A percentile compares a stretch with the other conserved stretches of the same genome.
Evolutionary conservation across 345 rosid genomes (phyloP).

Genomic region (Gossypium raimondii): DNA sequence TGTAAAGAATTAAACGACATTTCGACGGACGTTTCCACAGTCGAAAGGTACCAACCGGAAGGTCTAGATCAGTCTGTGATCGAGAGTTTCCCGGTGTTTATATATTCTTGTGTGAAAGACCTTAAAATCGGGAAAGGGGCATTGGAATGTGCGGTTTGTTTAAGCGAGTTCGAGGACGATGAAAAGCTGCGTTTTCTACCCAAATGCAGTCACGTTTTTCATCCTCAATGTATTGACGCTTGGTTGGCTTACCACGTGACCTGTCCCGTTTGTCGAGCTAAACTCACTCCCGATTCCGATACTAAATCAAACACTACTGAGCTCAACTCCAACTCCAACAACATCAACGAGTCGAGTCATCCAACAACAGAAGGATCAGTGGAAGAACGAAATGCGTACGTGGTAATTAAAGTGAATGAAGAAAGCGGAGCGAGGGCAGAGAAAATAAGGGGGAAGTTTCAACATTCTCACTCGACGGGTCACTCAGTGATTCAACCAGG

Average conservation of each 20-base stretch:
- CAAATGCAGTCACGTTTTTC: slow-evolving; percentile 54
- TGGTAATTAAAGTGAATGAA: slow-evolving; percentile 28
- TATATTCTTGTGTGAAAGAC: slow-evolving; percentile 53
- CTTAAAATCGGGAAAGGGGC: slow-evolving; percentile 38
- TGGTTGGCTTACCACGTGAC: slow-evolving; percentile 51
- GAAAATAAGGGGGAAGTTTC: slow-evolving; percentile 28
- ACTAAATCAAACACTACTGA: not conserved
- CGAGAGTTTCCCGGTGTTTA: slow-evolving; percentile 51
- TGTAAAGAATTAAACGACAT: slow-evolving; percentile 16
- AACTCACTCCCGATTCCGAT: slow-evolving; percentile 30
- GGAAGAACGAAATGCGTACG: slow-evolving; percentile 17
- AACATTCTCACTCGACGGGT: slow-evolving; percentile 54
- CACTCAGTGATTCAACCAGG: slow-evolving; percentile 39
- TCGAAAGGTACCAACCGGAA: slow-evolving; percentile 5
- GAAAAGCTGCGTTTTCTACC: slow-evolving; percentile 44
- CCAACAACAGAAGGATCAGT: not conserved
- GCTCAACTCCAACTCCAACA: not conserved
- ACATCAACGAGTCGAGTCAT: not conserved
- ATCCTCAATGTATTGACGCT: slow-evolving; percentile 44
- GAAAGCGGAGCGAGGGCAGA: slow-evolving; percentile 16
- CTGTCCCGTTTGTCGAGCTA: slow-evolving; percentile 59
- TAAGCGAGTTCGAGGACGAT: slow-evolving; percentile 41
- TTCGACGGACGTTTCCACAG: not conserved
- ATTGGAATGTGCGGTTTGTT: slow-evolving; percentile 54
- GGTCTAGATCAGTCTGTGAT: slow-evolving; percentile 51